Conservation (phyloP, 306 rosid genomes). For the barrel medic (Medicago truncatula) region MtrunA17r5.0-ANR NC_053042.1:5971501-5972000, state of each 20-base stretch:
- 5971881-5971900: conserved; percentile 84
- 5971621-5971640: conserved; percentile 67
- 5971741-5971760: conserved; percentile 78
- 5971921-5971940: conserved; percentile 91
- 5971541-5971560: conserved; percentile 81
- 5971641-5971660: conserved; percentile 76
- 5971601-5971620: conserved; percentile 84
- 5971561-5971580: conserved; percentile 84
- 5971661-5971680: conserved; percentile 90
- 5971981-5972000: conserved; percentile 62
- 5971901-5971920: conserved; percentile 97
- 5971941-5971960: conserved; percentile 63
- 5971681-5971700: conserved; percentile 71
- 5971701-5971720: conserved; percentile 56
- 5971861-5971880: conserved; percentile 86
- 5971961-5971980: conserved; percentile 41
- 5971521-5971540: conserved; percentile 95
- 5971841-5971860: conserved; percentile 59
- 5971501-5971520: background rate
- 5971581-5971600: conserved; percentile 59
- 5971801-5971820: conserved; percentile 79
- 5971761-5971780: conserved; percentile 78
- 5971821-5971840: conserved; percentile 64
- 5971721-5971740: conserved; percentile 67
- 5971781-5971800: conserved; percentile 71